These are phyloP conservation scores for Geotrichum cucujoidarum DNA, from an alignment of 1,139 yeast species.

Conservation along the genomic window DNA sequence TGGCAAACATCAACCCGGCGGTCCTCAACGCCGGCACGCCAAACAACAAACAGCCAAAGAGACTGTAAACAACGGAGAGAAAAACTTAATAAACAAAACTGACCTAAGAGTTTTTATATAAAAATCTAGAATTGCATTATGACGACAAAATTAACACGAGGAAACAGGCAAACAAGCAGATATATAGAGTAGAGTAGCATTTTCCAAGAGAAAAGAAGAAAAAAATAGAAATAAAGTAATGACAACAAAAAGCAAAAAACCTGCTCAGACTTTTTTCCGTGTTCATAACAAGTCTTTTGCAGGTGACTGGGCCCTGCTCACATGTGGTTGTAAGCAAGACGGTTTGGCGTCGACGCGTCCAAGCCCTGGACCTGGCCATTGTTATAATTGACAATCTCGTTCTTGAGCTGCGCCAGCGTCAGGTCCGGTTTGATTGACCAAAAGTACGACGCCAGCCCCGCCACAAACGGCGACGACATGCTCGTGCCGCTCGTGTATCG, in stretches of 20 bases:
- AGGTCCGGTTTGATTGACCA: conserved; percentile 17
- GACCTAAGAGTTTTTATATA: too few species aligned
- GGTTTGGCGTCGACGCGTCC: conserved; percentile 26
- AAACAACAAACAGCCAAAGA: too few species aligned
- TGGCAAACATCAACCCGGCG: too few species aligned
- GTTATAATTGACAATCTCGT: conserved; percentile 26
- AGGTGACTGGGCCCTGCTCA: neutral
- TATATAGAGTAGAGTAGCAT: too few species aligned
- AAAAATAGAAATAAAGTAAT: neutral
- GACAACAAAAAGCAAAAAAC: neutral
- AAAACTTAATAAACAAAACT: too few species aligned
- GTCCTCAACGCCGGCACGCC: too few species aligned
- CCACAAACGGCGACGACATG: conserved; percentile 86
- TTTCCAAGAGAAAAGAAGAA: neutral
- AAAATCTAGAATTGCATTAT: too few species aligned
- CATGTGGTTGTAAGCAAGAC: conserved; percentile 29
- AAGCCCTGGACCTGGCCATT: conserved; percentile 23
- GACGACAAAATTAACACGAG: too few species aligned
- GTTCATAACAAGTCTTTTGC: neutral
- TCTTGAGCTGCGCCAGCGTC: conserved; percentile 11
- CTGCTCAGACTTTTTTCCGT: neutral
- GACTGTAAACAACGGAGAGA: too few species aligned
- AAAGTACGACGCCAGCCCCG: conserved; percentile 48
- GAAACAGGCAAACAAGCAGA: too few species aligned
- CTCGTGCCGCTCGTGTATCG: conserved; percentile 83